These are phyloP conservation scores for Alternaria ethzedia DNA, from an alignment of 2,329 filamentous ascomycete genomes.

Conservation along the genomic window DNA sequence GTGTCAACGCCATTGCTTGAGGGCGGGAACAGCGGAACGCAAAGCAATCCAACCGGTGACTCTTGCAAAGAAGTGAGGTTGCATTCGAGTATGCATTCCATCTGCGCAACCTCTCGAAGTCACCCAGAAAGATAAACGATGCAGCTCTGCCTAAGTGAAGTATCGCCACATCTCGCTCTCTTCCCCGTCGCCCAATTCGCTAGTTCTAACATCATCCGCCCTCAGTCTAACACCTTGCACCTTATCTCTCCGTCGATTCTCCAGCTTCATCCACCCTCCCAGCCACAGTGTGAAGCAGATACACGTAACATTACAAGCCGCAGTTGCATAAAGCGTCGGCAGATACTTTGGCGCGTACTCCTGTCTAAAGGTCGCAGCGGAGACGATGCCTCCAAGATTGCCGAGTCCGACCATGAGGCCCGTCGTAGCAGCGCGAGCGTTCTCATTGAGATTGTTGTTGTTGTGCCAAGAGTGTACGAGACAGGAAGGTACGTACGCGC, in stretches of 20 bases:
- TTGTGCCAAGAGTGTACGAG: constrained; percentile 61
- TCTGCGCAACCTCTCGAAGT: background rate
- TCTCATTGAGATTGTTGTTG: constrained; percentile 61
- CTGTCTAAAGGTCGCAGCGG: constrained; percentile 54
- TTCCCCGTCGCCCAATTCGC: constrained; percentile 49
- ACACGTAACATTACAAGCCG: constrained; percentile 51
- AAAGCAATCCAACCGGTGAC: background rate
- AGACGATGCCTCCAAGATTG: constrained; percentile 58
- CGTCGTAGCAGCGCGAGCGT: constrained; percentile 56
- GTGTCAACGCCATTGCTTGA: background rate
- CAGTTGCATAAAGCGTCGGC: constrained; percentile 55
- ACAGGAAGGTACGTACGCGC: constrained; percentile 56
- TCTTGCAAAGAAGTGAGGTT: background rate
- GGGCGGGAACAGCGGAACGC: background rate
- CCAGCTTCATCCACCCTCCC: constrained; percentile 55
- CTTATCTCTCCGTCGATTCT: constrained; percentile 52
- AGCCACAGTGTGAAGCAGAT: constrained; percentile 50
- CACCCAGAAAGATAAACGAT: too few species aligned
- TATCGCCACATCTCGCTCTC: constrained; percentile 48
- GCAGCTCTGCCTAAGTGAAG: constrained; percentile 27
- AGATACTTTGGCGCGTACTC: constrained; percentile 59
- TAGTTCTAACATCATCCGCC: constrained; percentile 51
- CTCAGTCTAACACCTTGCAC: constrained; percentile 46
- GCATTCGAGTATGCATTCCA: background rate
- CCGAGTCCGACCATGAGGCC: constrained; percentile 57